These are phyloP conservation scores for Aspergillus sp. DNA, from an alignment of 2,329 filamentous ascomycete genomes.

Conservation along the genomic window DNA sequence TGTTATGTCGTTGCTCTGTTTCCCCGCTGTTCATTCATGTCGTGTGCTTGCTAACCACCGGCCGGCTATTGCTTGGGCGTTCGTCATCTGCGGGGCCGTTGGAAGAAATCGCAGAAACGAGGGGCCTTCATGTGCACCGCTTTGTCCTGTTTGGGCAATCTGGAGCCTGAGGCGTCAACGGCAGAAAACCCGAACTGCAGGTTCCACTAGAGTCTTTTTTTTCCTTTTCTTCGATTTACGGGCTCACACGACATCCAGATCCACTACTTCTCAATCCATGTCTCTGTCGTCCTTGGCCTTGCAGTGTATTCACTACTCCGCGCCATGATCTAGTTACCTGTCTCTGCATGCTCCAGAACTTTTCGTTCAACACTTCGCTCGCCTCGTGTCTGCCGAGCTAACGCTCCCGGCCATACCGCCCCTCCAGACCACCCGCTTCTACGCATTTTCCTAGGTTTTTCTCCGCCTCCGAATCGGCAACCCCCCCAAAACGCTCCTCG, in stretches of 20 bases:
- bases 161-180: slow-evolving; percentile 27
- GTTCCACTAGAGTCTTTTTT: slow-evolving; percentile 39
- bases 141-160: slow-evolving; percentile 25
- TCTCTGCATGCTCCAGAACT: slow-evolving; percentile 19
- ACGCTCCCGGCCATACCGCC: slow-evolving; percentile 22
- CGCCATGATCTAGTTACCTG: slow-evolving; percentile 37
- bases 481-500: slow-evolving; percentile 12
- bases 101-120: slow-evolving; percentile 9
- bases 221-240: slow-evolving; percentile 27
- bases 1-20: slow-evolving; percentile 8
- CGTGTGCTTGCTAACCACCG: slow-evolving; percentile 2
- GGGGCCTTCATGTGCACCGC: slow-evolving; percentile 10
- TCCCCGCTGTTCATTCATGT: background rate
- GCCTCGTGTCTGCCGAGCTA: slow-evolving; percentile 17
- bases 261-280: slow-evolving; percentile 21
- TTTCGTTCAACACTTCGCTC: slow-evolving; percentile 10
- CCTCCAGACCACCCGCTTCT: slow-evolving; percentile 31
- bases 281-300: slow-evolving; percentile 23
- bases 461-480: slow-evolving; percentile 22
- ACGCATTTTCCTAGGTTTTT: slow-evolving; percentile 26
- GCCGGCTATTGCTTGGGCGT: slow-evolving; percentile 6
- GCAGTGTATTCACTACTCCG: slow-evolving; percentile 22
- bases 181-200: slow-evolving; percentile 27
- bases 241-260: slow-evolving; percentile 34
- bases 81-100: slow-evolving; percentile 25